phyloP scores from a whole-genome alignment of 306 rosid species.

The Medicago truncatula region DNA sequence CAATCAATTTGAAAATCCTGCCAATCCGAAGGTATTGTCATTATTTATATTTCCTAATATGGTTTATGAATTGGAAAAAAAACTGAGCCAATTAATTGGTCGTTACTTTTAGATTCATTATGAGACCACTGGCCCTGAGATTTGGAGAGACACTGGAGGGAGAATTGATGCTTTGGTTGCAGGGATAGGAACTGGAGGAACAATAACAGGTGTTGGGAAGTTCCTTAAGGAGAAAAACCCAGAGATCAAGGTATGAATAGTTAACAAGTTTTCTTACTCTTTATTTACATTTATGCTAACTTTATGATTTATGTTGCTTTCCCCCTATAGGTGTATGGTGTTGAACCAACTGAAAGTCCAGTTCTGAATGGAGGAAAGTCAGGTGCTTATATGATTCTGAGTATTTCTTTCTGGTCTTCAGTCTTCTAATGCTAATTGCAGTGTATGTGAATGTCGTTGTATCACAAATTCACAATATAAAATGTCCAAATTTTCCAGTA shows the following conservation, averaged over 20 bases:
- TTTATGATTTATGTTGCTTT: neutral
- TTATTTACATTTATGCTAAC: conserved; percentile 17
- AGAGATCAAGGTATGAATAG: conserved; percentile 62
- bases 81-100: neutral
- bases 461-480: neutral
- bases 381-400: conserved; percentile 52
- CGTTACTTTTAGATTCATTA: conserved; percentile 69
- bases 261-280: neutral
- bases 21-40: conserved; percentile 65
- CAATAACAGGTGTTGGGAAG: conserved; percentile 70
- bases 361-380: conserved; percentile 76
- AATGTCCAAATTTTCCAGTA: neutral
- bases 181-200: conserved; percentile 88
- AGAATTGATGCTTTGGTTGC: conserved; percentile 72
- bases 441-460: neutral
- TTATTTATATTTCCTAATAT: conserved; percentile 1
- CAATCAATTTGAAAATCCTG: conserved; percentile 71
- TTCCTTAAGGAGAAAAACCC: conserved; percentile 83
- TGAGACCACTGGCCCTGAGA: conserved; percentile 90
- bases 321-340: conserved; percentile 64
- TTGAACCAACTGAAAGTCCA: conserved; percentile 86
- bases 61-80: conserved; percentile 5
- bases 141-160: conserved; percentile 82
- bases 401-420: neutral
- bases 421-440: neutral